Conservation (phyloP, 257 asterid genomes). For the Plantago major region DNA sequence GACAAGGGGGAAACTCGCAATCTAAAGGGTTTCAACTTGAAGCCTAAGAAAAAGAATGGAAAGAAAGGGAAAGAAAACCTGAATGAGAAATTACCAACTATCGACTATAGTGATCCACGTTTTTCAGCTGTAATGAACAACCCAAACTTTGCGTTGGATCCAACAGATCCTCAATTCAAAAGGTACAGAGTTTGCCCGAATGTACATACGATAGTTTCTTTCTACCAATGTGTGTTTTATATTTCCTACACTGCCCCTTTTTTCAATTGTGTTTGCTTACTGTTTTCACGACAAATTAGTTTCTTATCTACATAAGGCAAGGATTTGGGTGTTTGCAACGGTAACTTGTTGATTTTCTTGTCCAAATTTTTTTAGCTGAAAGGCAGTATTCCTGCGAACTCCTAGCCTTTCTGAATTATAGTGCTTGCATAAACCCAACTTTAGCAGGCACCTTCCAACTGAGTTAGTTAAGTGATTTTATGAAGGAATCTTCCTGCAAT, state of each 20-base stretch:
- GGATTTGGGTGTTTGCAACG: neutral
- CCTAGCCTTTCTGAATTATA: too few relatives aligned
- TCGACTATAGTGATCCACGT: constrained; percentile 67
- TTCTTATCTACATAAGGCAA: neutral
- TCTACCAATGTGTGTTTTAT: neutral
- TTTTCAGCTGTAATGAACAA: constrained; percentile 57
- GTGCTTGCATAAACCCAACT: too few relatives aligned
- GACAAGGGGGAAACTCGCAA: constrained; percentile 49
- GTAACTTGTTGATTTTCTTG: neutral
- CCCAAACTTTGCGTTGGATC: constrained; percentile 74
- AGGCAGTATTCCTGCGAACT: neutral
- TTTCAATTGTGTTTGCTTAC: too few relatives aligned
- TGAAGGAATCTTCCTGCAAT: too few relatives aligned
- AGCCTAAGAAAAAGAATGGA: constrained; percentile 56
- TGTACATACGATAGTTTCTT: too few relatives aligned
- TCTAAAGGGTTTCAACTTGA: constrained; percentile 77
- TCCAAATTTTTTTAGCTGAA: neutral
- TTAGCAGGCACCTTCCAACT: too few relatives aligned
- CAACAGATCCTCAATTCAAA: constrained; percentile 95
- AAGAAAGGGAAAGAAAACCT: constrained; percentile 49
- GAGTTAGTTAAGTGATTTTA: too few relatives aligned
- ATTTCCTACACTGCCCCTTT: neutral
- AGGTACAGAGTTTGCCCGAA: constrained; percentile 38
- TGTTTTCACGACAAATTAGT: too few relatives aligned
- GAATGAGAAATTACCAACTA: constrained; percentile 64